A percentile compares a stretch with the other conserved stretches of the same genome.
Evolutionary conservation across 805 yeast genomes (phyloP).

Genomic region (Yarrowia alimentaria): DNA sequence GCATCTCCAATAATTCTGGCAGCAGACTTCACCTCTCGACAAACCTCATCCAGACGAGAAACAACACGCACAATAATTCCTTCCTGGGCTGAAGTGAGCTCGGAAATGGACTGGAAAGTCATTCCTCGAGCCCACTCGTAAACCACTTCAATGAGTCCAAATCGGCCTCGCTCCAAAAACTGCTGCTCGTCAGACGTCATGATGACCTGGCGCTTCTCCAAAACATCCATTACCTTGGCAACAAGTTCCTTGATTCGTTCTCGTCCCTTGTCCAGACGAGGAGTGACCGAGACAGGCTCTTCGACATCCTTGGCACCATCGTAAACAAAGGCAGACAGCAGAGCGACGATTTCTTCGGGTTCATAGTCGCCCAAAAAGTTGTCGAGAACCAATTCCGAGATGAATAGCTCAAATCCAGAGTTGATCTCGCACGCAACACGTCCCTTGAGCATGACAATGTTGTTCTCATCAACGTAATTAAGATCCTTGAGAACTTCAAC

Average conservation of each 20-base stretch:
- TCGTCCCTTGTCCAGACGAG: slow-evolving; percentile 66
- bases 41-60: slow-evolving; percentile 88
- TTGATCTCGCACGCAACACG: slow-evolving; percentile 81
- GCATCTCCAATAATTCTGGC: slow-evolving; percentile 94
- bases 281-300: slow-evolving; percentile 66
- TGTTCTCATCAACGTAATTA: slow-evolving; percentile 72
- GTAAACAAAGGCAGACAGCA: slow-evolving; percentile 86
- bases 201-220: slow-evolving; percentile 64
- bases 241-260: slow-evolving; percentile 69
- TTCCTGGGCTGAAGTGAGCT: slow-evolving; percentile 83
- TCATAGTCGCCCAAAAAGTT: slow-evolving; percentile 91
- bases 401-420: slow-evolving; percentile 81
- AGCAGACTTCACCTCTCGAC: slow-evolving; percentile 91
- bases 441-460: slow-evolving; percentile 80
- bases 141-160: slow-evolving; percentile 88
- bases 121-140: slow-evolving; percentile 98
- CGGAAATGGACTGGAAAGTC: slow-evolving; percentile 88
- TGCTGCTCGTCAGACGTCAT: slow-evolving; percentile 82
- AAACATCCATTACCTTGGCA: slow-evolving; percentile 57
- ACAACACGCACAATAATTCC: slow-evolving; percentile 97
- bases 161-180: slow-evolving; percentile 77
- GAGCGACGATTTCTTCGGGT: slow-evolving; percentile 95
- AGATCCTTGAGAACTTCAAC: slow-evolving; percentile 71
- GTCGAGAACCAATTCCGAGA: slow-evolving; percentile 86
- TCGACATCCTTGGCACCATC: slow-evolving; percentile 77